A percentile compares a stretch with the other conserved stretches of the same genome.
Conservation (phyloP, 2,329 filamentous ascomycete genomes). For the Zymoseptoria pseudotritici region DNA sequence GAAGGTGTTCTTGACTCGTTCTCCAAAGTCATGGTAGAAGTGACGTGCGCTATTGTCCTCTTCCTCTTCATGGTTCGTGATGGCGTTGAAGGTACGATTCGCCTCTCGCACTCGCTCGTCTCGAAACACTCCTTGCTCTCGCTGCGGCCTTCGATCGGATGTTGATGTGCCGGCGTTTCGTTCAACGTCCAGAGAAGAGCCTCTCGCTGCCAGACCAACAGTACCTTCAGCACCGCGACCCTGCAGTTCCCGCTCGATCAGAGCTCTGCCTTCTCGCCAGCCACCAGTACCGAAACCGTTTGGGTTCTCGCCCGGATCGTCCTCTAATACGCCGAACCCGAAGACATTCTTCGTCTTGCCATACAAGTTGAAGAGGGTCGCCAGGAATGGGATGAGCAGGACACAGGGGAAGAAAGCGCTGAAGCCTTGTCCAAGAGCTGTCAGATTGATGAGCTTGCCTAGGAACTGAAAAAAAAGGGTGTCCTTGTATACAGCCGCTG, state of each 20-base stretch:
- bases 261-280: constrained; percentile 84
- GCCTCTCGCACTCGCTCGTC: constrained; percentile 17
- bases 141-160: constrained; percentile 1
- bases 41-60: constrained; percentile 57
- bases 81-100: constrained; percentile 26
- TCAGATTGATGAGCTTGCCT: constrained; percentile 74
- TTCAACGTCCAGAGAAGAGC: constrained; percentile 23
- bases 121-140: constrained; percentile 7
- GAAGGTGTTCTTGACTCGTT: constrained; percentile 85
- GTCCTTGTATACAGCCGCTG: constrained; percentile 60
- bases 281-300: constrained; percentile 66
- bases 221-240: constrained; percentile 29
- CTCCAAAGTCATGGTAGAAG: constrained; percentile 75
- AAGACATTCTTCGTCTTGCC: constrained; percentile 67
- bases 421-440: constrained; percentile 73
- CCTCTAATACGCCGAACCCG: constrained; percentile 72
- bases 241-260: constrained; percentile 74
- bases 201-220: constrained; percentile 28
- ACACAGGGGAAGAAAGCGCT: constrained; percentile 84
- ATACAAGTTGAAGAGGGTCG: constrained; percentile 84
- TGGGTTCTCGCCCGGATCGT: constrained; percentile 60
- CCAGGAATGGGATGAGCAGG: constrained; percentile 75
- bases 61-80: constrained; percentile 35
- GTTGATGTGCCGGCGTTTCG: constrained; percentile 8
- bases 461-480: constrained; percentile 86